Conservation (phyloP, 495 filamentous ascomycete genomes). For the Elasticomyces elasticus region DNA sequence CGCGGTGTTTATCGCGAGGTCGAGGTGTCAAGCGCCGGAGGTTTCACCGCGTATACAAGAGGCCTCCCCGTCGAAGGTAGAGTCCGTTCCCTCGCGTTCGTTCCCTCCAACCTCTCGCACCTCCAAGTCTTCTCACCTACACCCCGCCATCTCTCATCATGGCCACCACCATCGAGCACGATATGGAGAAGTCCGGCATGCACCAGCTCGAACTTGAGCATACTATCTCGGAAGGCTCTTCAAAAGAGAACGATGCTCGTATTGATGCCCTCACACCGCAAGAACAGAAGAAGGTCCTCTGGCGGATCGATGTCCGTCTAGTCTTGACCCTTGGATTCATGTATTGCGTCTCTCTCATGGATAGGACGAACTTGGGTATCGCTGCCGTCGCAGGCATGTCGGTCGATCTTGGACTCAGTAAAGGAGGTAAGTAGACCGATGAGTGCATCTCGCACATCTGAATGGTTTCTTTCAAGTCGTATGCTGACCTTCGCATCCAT, state of each 20-base stretch:
- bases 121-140: neutral
- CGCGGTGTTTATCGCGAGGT: neutral
- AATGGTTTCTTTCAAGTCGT: too few species aligned
- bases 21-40: neutral
- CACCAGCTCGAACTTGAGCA: slow-evolving; percentile 4
- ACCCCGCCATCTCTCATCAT: neutral
- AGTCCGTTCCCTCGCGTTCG: too few species aligned
- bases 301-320: slow-evolving; percentile 51
- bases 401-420: slow-evolving; percentile 4
- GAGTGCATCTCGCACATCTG: too few species aligned
- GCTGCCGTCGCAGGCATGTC: slow-evolving; percentile 49
- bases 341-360: slow-evolving; percentile 55
- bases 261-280: slow-evolving; percentile 22
- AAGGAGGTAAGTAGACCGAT: too few species aligned
- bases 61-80: too few species aligned
- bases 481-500: too few species aligned
- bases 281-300: slow-evolving; percentile 40
- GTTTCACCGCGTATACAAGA: too few species aligned
- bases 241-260: slow-evolving; percentile 5
- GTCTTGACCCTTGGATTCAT: slow-evolving; percentile 54
- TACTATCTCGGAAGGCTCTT: slow-evolving; percentile 3
- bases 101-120: neutral
- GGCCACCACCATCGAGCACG: neutral
- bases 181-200: slow-evolving; percentile 1
- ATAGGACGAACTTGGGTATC: slow-evolving; percentile 55